Conservation (phyloP, 1,284 basidiomycete species). For the Puccinia triticina region DNA sequence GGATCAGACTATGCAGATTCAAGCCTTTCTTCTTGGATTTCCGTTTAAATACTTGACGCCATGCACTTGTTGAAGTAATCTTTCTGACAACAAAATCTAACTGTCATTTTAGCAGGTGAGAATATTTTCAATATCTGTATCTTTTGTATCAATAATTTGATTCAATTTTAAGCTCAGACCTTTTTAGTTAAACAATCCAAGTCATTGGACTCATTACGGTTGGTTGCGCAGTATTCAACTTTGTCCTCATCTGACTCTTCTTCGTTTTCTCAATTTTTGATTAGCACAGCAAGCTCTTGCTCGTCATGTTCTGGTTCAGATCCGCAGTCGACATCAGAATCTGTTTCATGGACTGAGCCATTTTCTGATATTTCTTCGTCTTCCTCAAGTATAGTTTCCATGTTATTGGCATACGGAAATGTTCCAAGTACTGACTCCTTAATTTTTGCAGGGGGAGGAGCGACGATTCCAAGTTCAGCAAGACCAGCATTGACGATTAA, state of each 20-base stretch:
- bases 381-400: slow-evolving; percentile 16
- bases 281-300: neutral
- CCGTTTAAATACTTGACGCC: slow-evolving; percentile 1
- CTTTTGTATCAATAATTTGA: neutral
- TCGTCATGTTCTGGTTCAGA: slow-evolving; percentile 23
- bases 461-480: slow-evolving; percentile 8
- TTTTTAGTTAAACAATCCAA: slow-evolving; percentile 21
- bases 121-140: neutral
- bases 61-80: slow-evolving; percentile 19
- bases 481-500: slow-evolving; percentile 34
- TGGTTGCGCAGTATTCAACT: neutral
- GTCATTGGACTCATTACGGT: slow-evolving; percentile 15
- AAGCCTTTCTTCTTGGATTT: slow-evolving; percentile 21
- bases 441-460: slow-evolving; percentile 11
- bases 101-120: slow-evolving; percentile 5
- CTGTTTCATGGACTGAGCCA: no score
- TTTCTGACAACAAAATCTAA: slow-evolving; percentile 26
- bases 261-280: neutral
- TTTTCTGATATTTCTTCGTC: neutral
- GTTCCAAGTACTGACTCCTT: slow-evolving; percentile 22
- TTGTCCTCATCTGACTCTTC: neutral
- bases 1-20: slow-evolving; percentile 11
- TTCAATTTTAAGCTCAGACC: neutral
- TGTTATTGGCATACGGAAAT: neutral
- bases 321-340: neutral